Conservation (phyloP, 208 protist genomes). For the Novymonas esmeraldas region DNA sequence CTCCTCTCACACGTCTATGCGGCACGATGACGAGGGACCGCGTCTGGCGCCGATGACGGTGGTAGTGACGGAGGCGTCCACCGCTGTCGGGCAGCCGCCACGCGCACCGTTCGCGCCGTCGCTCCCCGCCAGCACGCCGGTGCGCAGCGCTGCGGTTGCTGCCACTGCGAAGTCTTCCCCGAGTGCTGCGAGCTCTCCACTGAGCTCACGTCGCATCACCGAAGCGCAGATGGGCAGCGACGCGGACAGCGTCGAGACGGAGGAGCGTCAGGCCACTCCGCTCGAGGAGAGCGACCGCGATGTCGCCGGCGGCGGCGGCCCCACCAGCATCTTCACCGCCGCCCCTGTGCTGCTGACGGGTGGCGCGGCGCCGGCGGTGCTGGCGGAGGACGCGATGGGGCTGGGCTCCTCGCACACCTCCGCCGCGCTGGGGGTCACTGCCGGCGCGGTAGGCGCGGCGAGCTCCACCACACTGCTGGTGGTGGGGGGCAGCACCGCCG, state of each 20-base stretch:
- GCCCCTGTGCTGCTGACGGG: background rate
- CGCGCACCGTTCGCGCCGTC: background rate
- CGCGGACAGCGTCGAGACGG: background rate
- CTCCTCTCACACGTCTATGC: conserved; percentile 23
- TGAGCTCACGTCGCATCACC: background rate
- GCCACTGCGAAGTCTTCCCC: background rate
- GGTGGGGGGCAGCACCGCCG: background rate
- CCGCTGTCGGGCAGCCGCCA: conserved; percentile 10
- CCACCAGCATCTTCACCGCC: background rate
- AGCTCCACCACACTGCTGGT: background rate
- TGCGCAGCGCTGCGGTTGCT: background rate
- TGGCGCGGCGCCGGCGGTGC: background rate
- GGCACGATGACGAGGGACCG: conserved; percentile 12
- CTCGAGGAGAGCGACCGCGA: background rate
- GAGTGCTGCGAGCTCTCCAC: background rate
- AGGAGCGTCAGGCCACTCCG: background rate
- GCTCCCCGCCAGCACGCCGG: background rate
- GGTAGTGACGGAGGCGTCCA: background rate
- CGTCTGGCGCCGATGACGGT: background rate
- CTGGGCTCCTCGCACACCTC: background rate
- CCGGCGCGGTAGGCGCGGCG: background rate
- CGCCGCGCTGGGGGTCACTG: background rate
- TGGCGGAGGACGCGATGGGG: background rate
- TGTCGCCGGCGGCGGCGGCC: too few relatives aligned
- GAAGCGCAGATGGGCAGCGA: background rate